These are phyloP conservation scores for Tuctoria greenei DNA, from an alignment of 176 grass and related monocot genomes.

Conservation along the genomic window DNA sequence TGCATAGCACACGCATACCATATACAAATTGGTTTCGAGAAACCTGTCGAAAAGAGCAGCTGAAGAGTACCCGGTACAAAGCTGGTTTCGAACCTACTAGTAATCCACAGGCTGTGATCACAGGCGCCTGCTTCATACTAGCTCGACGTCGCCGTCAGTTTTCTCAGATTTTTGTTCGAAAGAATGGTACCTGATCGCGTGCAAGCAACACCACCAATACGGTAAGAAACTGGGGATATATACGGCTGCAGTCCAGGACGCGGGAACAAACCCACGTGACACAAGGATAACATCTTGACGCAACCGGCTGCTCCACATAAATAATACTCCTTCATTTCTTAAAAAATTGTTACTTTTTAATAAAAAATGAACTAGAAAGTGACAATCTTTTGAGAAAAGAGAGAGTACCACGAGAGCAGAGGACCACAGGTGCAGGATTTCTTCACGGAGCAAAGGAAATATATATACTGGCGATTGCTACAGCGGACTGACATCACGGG, in stretches of 20 bases:
- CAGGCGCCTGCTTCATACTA: background rate
- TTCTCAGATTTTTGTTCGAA: background rate
- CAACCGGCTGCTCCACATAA: background rate
- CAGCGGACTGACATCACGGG: background rate
- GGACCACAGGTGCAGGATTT: background rate
- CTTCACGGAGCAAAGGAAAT: background rate
- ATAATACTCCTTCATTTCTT: too few relatives aligned
- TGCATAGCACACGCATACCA: background rate
- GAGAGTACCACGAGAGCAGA: too few relatives aligned
- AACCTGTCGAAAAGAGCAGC: background rate
- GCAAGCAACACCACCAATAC: conserved; percentile 1
- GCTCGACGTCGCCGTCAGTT: background rate
- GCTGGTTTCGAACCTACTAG: background rate
- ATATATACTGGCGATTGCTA: too few relatives aligned
- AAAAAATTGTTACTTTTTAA: too few relatives aligned
- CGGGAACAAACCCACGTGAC: background rate
- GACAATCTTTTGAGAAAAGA: too few relatives aligned
- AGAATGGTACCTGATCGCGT: background rate
- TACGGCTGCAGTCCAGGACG: background rate
- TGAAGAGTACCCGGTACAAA: background rate
- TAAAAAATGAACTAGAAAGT: too few relatives aligned
- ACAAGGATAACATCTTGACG: background rate
- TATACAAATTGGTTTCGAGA: background rate
- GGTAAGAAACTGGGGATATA: background rate
- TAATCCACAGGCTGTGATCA: background rate